Percentiles rank a stretch among this genome's conserved stretches.
phyloP scores from a whole-genome alignment of 495 filamentous ascomycete species.

The Daldinia loculata region DNA sequence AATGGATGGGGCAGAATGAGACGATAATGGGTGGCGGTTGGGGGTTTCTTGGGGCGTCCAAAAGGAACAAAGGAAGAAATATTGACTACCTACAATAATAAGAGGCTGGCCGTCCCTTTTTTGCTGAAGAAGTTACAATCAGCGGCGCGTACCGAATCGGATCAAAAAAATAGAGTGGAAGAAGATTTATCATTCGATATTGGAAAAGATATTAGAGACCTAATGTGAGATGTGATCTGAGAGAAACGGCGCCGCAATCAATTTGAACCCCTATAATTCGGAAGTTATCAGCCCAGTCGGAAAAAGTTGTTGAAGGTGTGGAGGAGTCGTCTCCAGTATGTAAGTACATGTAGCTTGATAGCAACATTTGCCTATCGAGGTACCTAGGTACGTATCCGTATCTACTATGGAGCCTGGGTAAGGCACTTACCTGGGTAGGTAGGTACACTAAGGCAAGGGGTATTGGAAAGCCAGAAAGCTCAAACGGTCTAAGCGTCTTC shows the following conservation, averaged over 20 bases:
- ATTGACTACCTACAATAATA: slow-evolving; percentile 28
- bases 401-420: neutral
- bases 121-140: slow-evolving; percentile 21
- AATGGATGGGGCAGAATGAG: slow-evolving; percentile 14
- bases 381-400: neutral
- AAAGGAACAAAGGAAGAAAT: slow-evolving; percentile 24
- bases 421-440: slow-evolving; percentile 4
- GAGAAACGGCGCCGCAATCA: slow-evolving; percentile 21
- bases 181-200: slow-evolving; percentile 38
- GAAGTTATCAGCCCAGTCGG: slow-evolving; percentile 35
- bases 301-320: slow-evolving; percentile 35
- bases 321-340: slow-evolving; percentile 2
- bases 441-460: slow-evolving; percentile 26
- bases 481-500: slow-evolving; percentile 19
- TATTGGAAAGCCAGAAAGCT: neutral
- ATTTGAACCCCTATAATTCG: slow-evolving; percentile 41
- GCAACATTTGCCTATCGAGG: neutral
- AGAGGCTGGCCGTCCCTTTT: slow-evolving; percentile 6
- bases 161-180: slow-evolving; percentile 1
- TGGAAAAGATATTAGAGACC: slow-evolving; percentile 7
- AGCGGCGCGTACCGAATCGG: slow-evolving; percentile 24
- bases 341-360: neutral
- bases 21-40: slow-evolving; percentile 25
- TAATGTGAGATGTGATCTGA: slow-evolving; percentile 27
- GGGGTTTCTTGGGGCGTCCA: slow-evolving; percentile 11